Conservation (phyloP, 1,139 yeast species). For the Kodamaea sp. region DNA sequence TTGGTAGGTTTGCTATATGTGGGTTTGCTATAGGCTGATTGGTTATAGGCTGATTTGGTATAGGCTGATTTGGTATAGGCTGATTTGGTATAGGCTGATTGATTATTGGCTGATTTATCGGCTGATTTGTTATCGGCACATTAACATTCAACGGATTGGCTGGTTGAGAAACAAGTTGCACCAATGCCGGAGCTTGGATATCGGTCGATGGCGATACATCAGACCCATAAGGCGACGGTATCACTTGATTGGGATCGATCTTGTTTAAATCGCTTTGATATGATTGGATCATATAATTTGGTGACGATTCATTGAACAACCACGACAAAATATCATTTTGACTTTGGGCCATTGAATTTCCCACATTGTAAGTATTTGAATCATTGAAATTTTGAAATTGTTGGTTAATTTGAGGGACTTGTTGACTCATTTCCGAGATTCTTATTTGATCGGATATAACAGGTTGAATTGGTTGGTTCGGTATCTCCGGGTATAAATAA, state of each 20-base stretch:
- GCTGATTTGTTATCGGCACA: not conserved
- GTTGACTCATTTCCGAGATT: conserved; percentile 1
- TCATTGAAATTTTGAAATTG: conserved; percentile 3
- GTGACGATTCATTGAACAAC: conserved; percentile 33
- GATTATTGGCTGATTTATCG: not conserved
- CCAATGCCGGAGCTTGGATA: not conserved
- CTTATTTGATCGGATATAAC: not conserved
- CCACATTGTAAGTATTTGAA: conserved; percentile 1
- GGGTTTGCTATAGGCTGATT: not conserved
- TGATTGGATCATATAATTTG: conserved; percentile 5
- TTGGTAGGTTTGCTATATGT: no score
- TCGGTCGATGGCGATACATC: no score
- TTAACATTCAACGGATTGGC: not conserved
- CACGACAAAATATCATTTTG: conserved; percentile 41
- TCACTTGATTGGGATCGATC: not conserved
- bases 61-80: not conserved
- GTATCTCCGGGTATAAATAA: not conserved
- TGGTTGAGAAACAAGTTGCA: not conserved
- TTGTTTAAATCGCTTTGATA: conserved; percentile 5
- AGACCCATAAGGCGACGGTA: no score
- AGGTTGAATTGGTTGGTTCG: not conserved
- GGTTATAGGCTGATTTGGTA: not conserved
- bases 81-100: not conserved
- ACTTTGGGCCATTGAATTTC: conserved; percentile 11
- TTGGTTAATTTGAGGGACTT: conserved; percentile 7